Percentiles rank a stretch among this genome's conserved stretches.
Conservation (phyloP, 2,329 filamentous ascomycete species). For the Albifimbria verrucaria region DNA sequence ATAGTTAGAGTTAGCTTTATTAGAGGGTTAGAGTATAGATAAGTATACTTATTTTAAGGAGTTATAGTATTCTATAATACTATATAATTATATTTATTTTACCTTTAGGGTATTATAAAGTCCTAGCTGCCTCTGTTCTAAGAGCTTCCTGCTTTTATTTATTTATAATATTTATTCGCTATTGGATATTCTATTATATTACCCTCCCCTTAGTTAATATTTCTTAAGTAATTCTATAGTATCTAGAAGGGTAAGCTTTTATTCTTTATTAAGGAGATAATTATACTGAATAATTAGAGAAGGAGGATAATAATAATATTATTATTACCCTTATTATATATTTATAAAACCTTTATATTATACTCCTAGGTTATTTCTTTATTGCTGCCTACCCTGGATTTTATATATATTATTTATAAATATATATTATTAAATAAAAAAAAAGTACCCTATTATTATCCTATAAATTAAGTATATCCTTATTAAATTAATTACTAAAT, state of each 20-base stretch:
- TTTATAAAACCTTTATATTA: background rate
- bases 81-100: conserved; percentile 2
- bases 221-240: background rate
- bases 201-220: background rate
- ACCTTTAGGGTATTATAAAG: background rate
- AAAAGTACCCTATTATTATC: background rate
- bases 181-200: background rate
- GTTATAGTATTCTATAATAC: background rate
- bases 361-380: background rate
- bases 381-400: background rate
- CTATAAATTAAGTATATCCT: too few species aligned
- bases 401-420: background rate
- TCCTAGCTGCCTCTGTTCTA: background rate
- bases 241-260: conserved; percentile 3
- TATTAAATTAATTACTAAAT: background rate
- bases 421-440: background rate
- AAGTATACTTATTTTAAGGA: background rate
- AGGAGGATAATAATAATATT: background rate
- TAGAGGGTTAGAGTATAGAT: background rate
- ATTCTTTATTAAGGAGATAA: background rate
- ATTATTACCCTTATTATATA: background rate
- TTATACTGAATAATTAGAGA: background rate
- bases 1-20: background rate
- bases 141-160: background rate
- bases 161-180: background rate